Evolutionary conservation across 2,329 filamentous ascomycete genomes (phyloP), one percentile per base, ranked within the genome.

Genomic region (Basipetospora chlamydospora): DNA sequence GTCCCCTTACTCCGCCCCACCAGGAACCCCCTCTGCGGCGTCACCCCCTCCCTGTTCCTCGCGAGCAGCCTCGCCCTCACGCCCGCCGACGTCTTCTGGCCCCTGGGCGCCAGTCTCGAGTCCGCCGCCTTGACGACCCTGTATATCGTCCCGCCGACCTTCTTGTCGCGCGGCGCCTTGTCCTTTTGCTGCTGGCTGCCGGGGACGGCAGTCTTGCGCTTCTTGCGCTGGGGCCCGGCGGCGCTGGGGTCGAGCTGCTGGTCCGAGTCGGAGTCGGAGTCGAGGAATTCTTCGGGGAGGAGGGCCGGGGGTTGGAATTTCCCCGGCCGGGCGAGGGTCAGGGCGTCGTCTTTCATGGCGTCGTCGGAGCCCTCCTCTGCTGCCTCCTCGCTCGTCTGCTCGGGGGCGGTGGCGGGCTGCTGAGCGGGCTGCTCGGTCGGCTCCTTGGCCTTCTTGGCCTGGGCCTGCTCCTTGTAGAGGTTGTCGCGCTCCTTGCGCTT

Each of bases 401-500:
- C 22, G 21, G 20, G 12, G 4, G 16, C 8, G 21, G 15, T 17
- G 33, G 15, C 28, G n/a, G 22, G n/a, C n/a, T 39, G 35, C 8
- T 43, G 40, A 9, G 36, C 41, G 25, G 13, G 37, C 26, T 34
- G 22, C 22, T 23, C 22, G 22, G 22, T 23, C 22, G 45, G 44
- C 23, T 51, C 45, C n/a, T 43, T 43, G 8, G 47, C 43, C 22
- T 67, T 70, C 42, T 67, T 63, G 47, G 60, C 56, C 41, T 60
- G 56, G 3, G 70, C 69, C 51, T 75, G 70, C 37, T 67, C 56
- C 50, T 70, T 72, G 47, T 73, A 60, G 17, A 64, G 57, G 16
- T 58, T 56, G 47, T 73, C 67, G 38, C 65, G 62, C 49, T 69
- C 61, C 47, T 70, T 65, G 25, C 70, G 66, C 53, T 70, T 74